Evolutionary conservation across 257 asterid genomes (phyloP).

Genomic region (Paraleonurus japonicus): DNA sequence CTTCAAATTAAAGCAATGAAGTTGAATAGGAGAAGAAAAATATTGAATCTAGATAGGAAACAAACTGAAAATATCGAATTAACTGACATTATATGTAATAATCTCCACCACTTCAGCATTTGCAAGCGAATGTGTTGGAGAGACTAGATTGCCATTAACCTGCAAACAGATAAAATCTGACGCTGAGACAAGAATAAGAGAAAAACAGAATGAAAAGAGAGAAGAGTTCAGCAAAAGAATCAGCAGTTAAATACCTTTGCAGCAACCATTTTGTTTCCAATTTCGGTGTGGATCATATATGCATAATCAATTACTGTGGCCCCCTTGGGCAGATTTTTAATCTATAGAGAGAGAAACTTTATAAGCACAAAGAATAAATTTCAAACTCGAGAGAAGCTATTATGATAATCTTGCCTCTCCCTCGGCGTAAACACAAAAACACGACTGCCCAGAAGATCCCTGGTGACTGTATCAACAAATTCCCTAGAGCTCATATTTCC

Average conservation of each 20-base stretch:
- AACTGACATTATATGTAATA: conserved; percentile 74
- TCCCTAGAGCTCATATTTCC: conserved; percentile 97
- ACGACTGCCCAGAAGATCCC: conserved; percentile 90
- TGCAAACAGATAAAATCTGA: conserved; percentile 35
- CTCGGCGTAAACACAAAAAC: conserved; percentile 95
- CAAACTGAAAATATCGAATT: conserved; percentile 7
- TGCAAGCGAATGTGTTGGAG: conserved; percentile 72
- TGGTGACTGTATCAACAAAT: conserved; percentile 84
- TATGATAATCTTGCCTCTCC: conserved; percentile 64
- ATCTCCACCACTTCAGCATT: conserved; percentile 95
- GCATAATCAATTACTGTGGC: conserved; percentile 86
- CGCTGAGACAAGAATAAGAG: conserved; percentile 14
- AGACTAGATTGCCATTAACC: conserved; percentile 92
- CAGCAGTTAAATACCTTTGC: conserved; percentile 56
- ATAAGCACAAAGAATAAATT: conserved; percentile 16
- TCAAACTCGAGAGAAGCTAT: conserved; percentile 3
- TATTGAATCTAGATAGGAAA: not conserved
- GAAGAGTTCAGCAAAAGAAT: conserved; percentile 13
- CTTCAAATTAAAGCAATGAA: not conserved
- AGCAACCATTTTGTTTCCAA: conserved; percentile 95
- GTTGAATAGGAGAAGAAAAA: conserved; percentile 6
- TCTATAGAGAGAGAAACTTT: conserved; percentile 40
- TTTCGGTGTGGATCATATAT: conserved; percentile 84
- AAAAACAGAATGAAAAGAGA: not conserved
- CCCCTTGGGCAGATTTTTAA: conserved; percentile 82